Percentiles rank a stretch among this genome's conserved stretches.
phyloP scores from a whole-genome alignment of 352 stramenopile species.

The Pilasporangium apinafurcum region DNA sequence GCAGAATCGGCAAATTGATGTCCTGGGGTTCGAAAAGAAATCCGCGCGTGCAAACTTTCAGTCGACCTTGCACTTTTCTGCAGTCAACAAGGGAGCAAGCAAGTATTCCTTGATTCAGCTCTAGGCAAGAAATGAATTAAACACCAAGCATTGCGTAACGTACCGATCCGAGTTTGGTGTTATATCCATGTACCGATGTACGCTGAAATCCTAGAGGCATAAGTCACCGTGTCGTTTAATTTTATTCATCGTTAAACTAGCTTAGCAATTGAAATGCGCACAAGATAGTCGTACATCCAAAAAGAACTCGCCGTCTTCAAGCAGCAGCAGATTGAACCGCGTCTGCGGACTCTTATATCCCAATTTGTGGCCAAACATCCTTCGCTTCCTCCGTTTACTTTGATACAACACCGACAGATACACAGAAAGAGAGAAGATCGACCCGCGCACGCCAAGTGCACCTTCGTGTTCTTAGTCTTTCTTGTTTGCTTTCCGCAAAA shows the following conservation, averaged over 20 bases:
- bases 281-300: background rate
- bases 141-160: slow-evolving; percentile 1
- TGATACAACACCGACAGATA: background rate
- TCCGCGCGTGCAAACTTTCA: slow-evolving; percentile 86
- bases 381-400: background rate
- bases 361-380: slow-evolving; percentile 11
- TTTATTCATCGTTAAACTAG: too few species aligned
- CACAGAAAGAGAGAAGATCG: too few species aligned
- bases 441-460: too few species aligned
- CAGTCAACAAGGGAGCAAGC: background rate
- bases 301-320: slow-evolving; percentile 91
- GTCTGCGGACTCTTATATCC: slow-evolving; percentile 16
- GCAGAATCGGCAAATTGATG: slow-evolving; percentile 55
- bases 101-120: too few species aligned
- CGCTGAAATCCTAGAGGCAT: slow-evolving; percentile 7
- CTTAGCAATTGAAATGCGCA: too few species aligned
- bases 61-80: slow-evolving; percentile 49
- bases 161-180: background rate
- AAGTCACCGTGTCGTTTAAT: too few species aligned
- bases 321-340: slow-evolving; percentile 87
- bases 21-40: slow-evolving; percentile 87
- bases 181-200: slow-evolving; percentile 2
- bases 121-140: slow-evolving; percentile 1
- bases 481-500: too few species aligned
- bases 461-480: too few species aligned